Base-by-base conservation (phyloP, 148 eudicot species). In the Amaranthus hypochondriacus region DNA sequence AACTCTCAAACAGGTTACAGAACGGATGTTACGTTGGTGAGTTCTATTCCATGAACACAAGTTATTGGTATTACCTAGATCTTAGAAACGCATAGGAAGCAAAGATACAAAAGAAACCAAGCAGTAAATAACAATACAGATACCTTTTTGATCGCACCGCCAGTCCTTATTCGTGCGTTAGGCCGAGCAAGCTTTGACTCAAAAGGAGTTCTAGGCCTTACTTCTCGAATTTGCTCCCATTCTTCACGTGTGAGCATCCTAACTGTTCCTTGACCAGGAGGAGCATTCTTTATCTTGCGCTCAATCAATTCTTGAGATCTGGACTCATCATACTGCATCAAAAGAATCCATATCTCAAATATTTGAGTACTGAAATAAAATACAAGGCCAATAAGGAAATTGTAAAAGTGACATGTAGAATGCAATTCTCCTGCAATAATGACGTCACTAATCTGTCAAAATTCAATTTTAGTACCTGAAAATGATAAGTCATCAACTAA, bases 131-230 rank as follows among this genome's bases (percentile, higher is more conserved):
- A 73, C 18, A 52, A 8, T 42, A 72, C 2, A 54, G 83, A 28
- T 79, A 93, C 98, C 95, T 82, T 84, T 73, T 79, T 87, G 28
- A 88, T 49, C 4, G 81, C 70, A 79, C 87, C 89, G 61, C 88
- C 98, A 21, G 96, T 93, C 76, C 98, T 79, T 73, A 93, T 70
- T 48, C 86, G 84, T 68, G 98, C 98, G 79, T 91, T 91, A 67
- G 98, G 92, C 72, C 91, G 92, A 70, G 98, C 90, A 72, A 93
- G 90, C 80, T 88, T 88, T 51, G 98, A 93, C 77, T 93, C 98
- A 80, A 93, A 93, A 47, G 98, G 98, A 63, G 97, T 93, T 71
- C 95, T 85, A 64, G 98, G 98, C 78, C 98, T 80, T 62, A 91
- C 84, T 77, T 93, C 98, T 71, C 86, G 86, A 18, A 91, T 82